Conservation (phyloP, 768 basidiomycete genomes). For the Phaffia australis region DNA sequence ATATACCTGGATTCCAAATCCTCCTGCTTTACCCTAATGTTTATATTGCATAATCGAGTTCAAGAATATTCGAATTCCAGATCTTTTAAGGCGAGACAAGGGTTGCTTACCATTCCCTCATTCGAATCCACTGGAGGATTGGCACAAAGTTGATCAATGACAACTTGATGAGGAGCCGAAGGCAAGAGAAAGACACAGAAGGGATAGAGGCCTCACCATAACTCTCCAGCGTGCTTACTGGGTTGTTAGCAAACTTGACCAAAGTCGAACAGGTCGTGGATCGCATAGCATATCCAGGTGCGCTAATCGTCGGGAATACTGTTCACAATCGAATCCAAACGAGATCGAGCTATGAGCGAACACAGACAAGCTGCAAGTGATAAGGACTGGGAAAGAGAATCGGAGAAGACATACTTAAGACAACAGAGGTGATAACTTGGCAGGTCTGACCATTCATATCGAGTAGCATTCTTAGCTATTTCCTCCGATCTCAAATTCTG, state of each 20-base stretch:
- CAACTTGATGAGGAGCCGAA: no score
- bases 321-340: not conserved
- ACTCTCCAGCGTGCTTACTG: not conserved
- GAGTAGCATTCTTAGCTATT: conserved; percentile 69
- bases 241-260: conserved; percentile 9
- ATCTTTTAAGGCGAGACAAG: no score
- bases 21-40: conserved; percentile 50
- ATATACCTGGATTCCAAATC: conserved; percentile 81
- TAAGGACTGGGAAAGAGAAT: not conserved
- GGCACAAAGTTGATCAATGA: no score
- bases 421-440: conserved; percentile 85
- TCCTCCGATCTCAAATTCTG: not conserved
- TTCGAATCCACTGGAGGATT: not conserved
- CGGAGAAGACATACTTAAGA: conserved; percentile 50
- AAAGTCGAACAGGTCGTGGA: conserved; percentile 23
- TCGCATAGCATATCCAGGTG: conserved; percentile 38
- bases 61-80: no score
- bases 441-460: conserved; percentile 77
- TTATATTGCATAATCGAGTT: no score
- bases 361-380: not conserved
- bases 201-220: conserved; percentile 1
- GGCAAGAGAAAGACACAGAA: no score
- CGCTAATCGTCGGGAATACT: conserved; percentile 37
- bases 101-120: conserved; percentile 1
- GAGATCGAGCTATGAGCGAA: not conserved